phyloP scores from a whole-genome alignment of 306 rosid genomes.

The Malus asiatica region DNA sequence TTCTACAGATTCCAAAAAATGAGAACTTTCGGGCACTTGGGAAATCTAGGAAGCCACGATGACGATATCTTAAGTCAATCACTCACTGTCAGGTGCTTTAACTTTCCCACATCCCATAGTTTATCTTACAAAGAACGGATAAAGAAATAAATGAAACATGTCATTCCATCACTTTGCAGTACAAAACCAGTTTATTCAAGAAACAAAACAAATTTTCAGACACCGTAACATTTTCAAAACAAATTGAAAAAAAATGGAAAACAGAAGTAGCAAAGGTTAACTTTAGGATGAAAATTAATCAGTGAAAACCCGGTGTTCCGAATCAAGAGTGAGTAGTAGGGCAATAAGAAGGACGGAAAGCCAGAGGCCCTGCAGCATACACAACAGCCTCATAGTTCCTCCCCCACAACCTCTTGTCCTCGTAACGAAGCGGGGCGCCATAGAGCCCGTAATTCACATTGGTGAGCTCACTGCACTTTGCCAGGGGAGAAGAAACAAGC shows the following conservation, averaged over 20 bases:
- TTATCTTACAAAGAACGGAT: not conserved
- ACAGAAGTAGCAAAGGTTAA: not conserved
- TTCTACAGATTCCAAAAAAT: not conserved
- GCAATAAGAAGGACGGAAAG: conserved; percentile 67
- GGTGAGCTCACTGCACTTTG: conserved; percentile 49
- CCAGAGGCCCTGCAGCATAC: conserved; percentile 83
- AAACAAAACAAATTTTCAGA: conserved; percentile 7
- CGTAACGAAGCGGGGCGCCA: conserved; percentile 67
- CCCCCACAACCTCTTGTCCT: conserved; percentile 49
- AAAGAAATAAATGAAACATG: not conserved
- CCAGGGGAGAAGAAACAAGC: conserved; percentile 63
- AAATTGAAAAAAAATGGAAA: not conserved
- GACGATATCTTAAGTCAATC: not conserved
- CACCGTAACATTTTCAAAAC: not conserved
- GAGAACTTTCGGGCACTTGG: not conserved
- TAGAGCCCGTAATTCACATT: conserved; percentile 66
- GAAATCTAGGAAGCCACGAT: not conserved
- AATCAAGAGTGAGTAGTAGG: conserved; percentile 30
- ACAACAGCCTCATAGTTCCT: conserved; percentile 58
- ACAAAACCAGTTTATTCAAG: conserved; percentile 13
- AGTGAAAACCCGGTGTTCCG: not conserved
- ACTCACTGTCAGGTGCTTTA: not conserved
- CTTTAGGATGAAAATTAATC: not conserved
- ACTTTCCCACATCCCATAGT: not conserved
- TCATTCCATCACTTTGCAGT: not conserved